These are phyloP conservation scores for Carpinus viminea DNA, from an alignment of 306 rosid genomes.

Conservation along the genomic window DNA sequence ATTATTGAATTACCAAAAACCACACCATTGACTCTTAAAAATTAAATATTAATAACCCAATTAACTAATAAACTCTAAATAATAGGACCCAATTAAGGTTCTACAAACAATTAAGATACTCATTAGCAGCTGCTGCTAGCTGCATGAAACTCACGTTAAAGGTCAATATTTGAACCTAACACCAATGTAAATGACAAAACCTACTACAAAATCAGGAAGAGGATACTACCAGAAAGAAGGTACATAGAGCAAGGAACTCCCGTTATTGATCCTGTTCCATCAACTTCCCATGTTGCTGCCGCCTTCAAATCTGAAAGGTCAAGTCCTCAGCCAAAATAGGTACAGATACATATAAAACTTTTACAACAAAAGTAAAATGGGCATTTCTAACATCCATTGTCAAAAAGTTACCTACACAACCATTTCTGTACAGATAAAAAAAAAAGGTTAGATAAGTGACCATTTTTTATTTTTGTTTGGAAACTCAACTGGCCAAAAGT, in stretches of 20 bases:
- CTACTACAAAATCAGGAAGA: slow-evolving; percentile 20
- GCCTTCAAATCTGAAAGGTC: slow-evolving; percentile 71
- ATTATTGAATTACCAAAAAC: no score
- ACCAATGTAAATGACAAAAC: background rate
- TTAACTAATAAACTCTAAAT: no score
- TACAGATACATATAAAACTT: background rate
- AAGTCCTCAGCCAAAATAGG: slow-evolving; percentile 21
- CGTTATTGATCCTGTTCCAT: slow-evolving; percentile 65
- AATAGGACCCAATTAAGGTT: no score
- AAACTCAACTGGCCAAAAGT: background rate
- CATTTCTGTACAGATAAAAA: no score
- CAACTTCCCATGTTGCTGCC: slow-evolving; percentile 94
- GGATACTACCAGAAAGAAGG: slow-evolving; percentile 75
- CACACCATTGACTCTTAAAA: no score
- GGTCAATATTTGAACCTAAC: background rate
- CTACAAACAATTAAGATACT: background rate
- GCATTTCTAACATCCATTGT: background rate
- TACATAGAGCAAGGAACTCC: slow-evolving; percentile 85
- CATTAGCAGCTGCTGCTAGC: slow-evolving; percentile 15
- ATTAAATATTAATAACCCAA: no score
- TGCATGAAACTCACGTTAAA: background rate
- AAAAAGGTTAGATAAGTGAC: background rate
- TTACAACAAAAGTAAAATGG: background rate
- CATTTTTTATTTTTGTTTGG: background rate
- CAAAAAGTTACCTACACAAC: no score